Base-by-base conservation (phyloP, 495 filamentous ascomycete species). In the Thermothielavioides terrestris region DNA sequence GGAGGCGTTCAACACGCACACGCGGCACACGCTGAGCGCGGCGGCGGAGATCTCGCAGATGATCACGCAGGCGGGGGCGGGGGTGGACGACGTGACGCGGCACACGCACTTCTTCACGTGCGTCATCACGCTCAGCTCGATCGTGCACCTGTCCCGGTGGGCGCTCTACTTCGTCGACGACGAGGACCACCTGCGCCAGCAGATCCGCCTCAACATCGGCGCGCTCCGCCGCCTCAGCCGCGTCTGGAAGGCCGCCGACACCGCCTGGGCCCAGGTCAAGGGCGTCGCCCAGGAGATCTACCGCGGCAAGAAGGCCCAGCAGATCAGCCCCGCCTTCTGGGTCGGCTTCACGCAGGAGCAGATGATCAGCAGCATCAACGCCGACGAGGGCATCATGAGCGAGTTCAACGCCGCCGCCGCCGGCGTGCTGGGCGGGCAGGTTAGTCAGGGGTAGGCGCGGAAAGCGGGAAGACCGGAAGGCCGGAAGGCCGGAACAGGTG, bases 31-130 rank as follows among this genome's bases (percentile, higher is more conserved):
- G 31, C 74, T 90, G 52, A 80, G 78, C 22, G 86, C 86, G 0
- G 87, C 89, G 6, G 82, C 82, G 56, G 81, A 85, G 35, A 81
- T 94, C 49, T 84, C 81, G 17, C 78, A 81, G 39, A 79, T 95
- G 50, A 82, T 90, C 20, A 84, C 85, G 14, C 82, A 91, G 38
- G 84, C 86, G 12, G 75, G 81, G 20, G 77, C 85, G n/a, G n/a
- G n/a, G n/a, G n/a, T n/a, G n/a, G n/a, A n/a, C n/a, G n/a, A n/a
- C 1, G 73, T 91, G 5, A 71, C 81, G 9, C 80, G 78, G 42
- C 88, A 94, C 69, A 89, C 87, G 2, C 88, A 89, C 20, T 90
- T 94, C 68, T 90, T 94, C 71, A 89, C 84, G 21, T 94, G 88
- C 61, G 80, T 88, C 14, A 70, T 94, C 18, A 89, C 85, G 10